Evolutionary conservation across 2,329 filamentous ascomycete genomes (phyloP).

Genomic region (Penicillium sumatraense): DNA sequence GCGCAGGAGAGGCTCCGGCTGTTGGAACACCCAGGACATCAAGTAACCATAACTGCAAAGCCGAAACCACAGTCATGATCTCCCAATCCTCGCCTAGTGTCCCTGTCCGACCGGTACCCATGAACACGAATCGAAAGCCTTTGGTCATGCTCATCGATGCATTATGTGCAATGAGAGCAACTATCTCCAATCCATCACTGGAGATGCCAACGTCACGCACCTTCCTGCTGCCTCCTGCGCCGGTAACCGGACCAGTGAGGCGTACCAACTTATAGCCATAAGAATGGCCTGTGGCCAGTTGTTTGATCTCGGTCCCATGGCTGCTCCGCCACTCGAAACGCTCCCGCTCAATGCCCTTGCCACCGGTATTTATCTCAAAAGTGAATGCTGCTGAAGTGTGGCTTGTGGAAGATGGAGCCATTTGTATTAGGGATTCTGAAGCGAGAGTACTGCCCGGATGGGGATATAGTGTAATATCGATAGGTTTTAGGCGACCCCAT

Average conservation of each 20-base stretch:
- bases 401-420: conserved; percentile 1
- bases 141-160: conserved; percentile 18
- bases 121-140: conserved; percentile 13
- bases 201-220: conserved; percentile 10
- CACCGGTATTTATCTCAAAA: conserved; percentile 1
- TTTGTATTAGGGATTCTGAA: not conserved
- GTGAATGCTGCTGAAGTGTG: not conserved
- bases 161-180: conserved; percentile 19
- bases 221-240: conserved; percentile 7
- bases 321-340: conserved; percentile 17
- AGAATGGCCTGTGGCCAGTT: conserved; percentile 11
- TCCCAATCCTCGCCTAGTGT: conserved; percentile 14
- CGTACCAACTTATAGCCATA: conserved; percentile 16
- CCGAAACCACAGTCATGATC: conserved; percentile 11
- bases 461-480: conserved; percentile 1
- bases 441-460: not conserved
- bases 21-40: not conserved
- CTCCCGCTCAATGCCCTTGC: conserved; percentile 1
- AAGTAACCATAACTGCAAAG: conserved; percentile 17
- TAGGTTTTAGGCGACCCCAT: conserved; percentile 15
- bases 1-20: not conserved
- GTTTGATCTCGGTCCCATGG: conserved; percentile 18
- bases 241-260: conserved; percentile 1
- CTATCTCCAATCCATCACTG: conserved; percentile 17
- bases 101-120: conserved; percentile 12